These are phyloP conservation scores for Novymonas esmeraldas DNA, from an alignment of 208 protist species.

Conservation along the genomic window DNA sequence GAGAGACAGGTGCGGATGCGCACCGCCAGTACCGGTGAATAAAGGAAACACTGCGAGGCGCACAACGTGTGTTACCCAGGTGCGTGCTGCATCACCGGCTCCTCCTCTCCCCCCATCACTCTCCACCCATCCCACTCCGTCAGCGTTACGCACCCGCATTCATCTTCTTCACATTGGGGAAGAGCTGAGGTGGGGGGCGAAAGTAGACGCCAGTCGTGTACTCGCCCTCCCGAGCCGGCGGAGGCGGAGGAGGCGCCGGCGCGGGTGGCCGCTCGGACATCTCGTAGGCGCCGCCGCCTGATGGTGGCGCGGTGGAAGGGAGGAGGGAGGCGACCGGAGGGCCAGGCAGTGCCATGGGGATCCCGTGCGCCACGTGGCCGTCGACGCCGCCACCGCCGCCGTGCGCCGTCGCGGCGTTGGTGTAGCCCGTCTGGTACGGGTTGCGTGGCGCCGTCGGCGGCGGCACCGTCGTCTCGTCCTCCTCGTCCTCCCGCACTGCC, in stretches of 20 bases:
- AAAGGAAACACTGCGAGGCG: neutral
- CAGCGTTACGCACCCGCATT: no score
- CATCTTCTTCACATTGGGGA: neutral
- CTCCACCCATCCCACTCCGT: neutral
- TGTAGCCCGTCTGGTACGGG: neutral
- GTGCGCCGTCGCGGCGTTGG: neutral
- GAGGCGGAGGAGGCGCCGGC: neutral
- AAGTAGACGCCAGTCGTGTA: conserved; percentile 6
- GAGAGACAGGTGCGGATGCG: neutral
- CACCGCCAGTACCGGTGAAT: neutral
- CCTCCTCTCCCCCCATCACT: neutral
- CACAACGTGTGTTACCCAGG: neutral
- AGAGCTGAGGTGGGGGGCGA: conserved; percentile 9
- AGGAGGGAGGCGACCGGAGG: conserved; percentile 3
- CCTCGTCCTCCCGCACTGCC: neutral
- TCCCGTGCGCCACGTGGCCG: neutral
- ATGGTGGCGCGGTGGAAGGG: neutral
- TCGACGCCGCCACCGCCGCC: neutral
- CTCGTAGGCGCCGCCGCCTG: neutral
- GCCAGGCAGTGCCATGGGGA: neutral
- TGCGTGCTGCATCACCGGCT: neutral
- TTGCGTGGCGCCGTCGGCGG: neutral
- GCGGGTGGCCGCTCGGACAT: neutral
- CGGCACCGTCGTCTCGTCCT: neutral
- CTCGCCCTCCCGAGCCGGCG: neutral